Evolutionary conservation across 305 asterid genomes (phyloP).

Genomic region (Fraxinus sp.): DNA sequence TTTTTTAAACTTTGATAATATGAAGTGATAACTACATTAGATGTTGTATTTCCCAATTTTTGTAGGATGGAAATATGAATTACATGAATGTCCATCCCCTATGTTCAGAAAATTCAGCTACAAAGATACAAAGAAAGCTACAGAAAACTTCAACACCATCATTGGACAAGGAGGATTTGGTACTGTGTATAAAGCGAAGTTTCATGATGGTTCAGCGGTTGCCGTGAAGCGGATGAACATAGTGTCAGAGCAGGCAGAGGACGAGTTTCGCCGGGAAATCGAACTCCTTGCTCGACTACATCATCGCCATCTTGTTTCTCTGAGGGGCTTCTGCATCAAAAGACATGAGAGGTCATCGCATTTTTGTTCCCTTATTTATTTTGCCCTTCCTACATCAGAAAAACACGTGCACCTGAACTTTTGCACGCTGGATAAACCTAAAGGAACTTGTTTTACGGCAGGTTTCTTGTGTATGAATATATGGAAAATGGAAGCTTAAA

Average conservation of each 20-base stretch:
- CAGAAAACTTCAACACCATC: conserved; percentile 63
- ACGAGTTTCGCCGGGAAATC: conserved; percentile 82
- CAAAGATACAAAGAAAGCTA: conserved; percentile 83
- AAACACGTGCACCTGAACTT: neutral
- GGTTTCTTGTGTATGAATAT: conserved; percentile 84
- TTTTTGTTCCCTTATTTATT: neutral
- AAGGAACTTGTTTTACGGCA: conserved; percentile 29
- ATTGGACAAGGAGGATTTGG: conserved; percentile 97
- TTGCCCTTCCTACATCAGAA: neutral
- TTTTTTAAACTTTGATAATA: conserved; percentile 1
- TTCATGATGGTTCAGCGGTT: conserved; percentile 58
- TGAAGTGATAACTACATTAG: neutral
- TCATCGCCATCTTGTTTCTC: conserved; percentile 93
- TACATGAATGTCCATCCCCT: conserved; percentile 60
- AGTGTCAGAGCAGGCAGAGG: conserved; percentile 86
- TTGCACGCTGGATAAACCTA: neutral
- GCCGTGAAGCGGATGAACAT: conserved; percentile 92
- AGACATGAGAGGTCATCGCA: conserved; percentile 65
- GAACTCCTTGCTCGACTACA: conserved; percentile 94
- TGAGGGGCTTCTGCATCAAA: conserved; percentile 77
- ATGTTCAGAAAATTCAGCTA: conserved; percentile 86
- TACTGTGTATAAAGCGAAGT: conserved; percentile 81
- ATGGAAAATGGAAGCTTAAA: conserved; percentile 95
- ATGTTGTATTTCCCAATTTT: conserved; percentile 15
- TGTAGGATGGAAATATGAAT: conserved; percentile 24